These are phyloP conservation scores for Daldinia concentrica DNA, from an alignment of 495 filamentous ascomycete genomes.

Conservation along the genomic window DNA sequence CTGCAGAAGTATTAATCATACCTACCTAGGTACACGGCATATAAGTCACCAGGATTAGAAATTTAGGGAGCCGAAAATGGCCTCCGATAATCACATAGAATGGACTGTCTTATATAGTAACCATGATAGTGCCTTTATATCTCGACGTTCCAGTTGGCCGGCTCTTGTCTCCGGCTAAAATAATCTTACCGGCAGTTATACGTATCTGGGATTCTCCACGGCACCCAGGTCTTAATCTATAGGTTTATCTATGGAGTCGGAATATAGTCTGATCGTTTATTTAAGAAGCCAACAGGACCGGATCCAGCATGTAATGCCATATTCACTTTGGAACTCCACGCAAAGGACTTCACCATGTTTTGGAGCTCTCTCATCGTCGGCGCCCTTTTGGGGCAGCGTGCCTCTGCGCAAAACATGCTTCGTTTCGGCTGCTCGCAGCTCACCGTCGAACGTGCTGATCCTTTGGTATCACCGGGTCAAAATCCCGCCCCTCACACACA, in stretches of 20 bases:
- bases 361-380: conserved; percentile 36
- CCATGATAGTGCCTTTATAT: conserved; percentile 16
- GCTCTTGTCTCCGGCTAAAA: conserved; percentile 29
- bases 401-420: conserved; percentile 47
- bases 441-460: conserved; percentile 52
- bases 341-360: conserved; percentile 36
- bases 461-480: conserved; percentile 50
- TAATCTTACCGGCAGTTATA: conserved; percentile 27
- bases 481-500: conserved; percentile 52
- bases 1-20: not conserved
- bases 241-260: not conserved
- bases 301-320: conserved; percentile 7
- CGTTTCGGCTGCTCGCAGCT: conserved; percentile 55
- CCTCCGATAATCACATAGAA: not conserved
- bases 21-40: not conserved
- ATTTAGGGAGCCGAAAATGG: not conserved
- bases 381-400: conserved; percentile 47
- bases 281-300: conserved; percentile 23
- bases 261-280: conserved; percentile 8
- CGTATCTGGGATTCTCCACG: conserved; percentile 13
- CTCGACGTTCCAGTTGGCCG: conserved; percentile 23
- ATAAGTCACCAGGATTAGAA: not conserved
- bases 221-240: conserved; percentile 19
- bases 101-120: not conserved
- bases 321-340: conserved; percentile 21